Base-by-base conservation (phyloP, 306 rosid species). In the Gillenia trifoliata region DNA sequence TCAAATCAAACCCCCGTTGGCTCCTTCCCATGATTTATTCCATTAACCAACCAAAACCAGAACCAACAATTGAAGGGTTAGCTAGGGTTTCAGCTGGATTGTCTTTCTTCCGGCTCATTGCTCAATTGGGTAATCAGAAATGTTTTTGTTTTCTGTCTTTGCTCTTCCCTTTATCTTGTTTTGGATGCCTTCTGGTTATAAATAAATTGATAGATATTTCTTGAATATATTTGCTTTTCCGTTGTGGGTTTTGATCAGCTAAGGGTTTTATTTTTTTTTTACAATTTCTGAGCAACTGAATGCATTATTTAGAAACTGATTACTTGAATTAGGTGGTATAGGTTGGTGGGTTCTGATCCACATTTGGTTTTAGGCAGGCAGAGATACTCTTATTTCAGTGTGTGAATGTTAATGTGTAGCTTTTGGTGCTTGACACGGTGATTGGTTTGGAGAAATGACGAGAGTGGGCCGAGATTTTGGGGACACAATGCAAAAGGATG, bases 401-500 rank as follows among this genome's bases (percentile, higher is more conserved):
- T 76, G 55, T 56, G 17, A 29, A 72, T 25, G 60, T 45, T 71
- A 38, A 62, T n/a, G 50, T 63, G 68, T 70, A 6, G 28, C 47
- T 83, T 75, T 74, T 63, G 84, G 77, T 78, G 86, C 19, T 76
- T 83, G 78, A 71, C 90, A 83, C 89, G 73, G 82, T 79, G 54
- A 15, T 15, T 80, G 30, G 80, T 29, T 75, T 40, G 68, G 23
- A 61, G 85, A 23, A 72, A 93, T 93, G 98, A 93, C 97, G 20
- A 86, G 95, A 86, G 79, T 89, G 47, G 86, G 87, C 71, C 87
- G 84, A 64, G 93, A 91, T 76, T 91, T 87, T 70, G 92, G 85
- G 65, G 90, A 87, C 61, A 83, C 91, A n/a, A 89, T 89, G 88
- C 89, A 84, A 79, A 90, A 78, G 50, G 93, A 85, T 64, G 86